Conservation (phyloP, 2,329 filamentous ascomycete genomes). For the Penicillium sp. region DNA sequence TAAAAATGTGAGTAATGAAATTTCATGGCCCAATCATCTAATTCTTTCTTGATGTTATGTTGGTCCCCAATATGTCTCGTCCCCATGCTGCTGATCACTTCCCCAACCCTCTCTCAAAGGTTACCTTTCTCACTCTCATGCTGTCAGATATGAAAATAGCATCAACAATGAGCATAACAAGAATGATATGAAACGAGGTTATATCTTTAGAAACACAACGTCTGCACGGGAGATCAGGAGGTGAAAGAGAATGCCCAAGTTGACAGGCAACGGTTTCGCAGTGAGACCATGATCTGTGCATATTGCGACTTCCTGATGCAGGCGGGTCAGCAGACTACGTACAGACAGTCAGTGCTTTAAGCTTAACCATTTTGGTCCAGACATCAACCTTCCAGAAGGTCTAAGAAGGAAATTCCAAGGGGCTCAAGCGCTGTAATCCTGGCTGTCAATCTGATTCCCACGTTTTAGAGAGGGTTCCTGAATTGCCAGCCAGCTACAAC, state of each 20-base stretch:
- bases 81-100: neutral
- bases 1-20: neutral
- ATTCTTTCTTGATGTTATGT: neutral
- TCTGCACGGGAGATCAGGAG: slow-evolving; percentile 1
- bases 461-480: neutral
- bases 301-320: neutral
- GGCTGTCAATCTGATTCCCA: slow-evolving; percentile 13
- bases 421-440: slow-evolving; percentile 8
- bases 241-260: neutral
- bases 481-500: neutral
- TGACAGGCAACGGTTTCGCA: slow-evolving; percentile 8
- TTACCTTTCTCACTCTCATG: neutral
- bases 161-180: slow-evolving; percentile 6
- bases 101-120: neutral
- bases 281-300: slow-evolving; percentile 3
- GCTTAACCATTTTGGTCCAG: slow-evolving; percentile 1
- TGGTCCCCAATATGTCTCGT: neutral
- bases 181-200: slow-evolving; percentile 7
- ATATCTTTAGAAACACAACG: slow-evolving; percentile 16
- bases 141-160: slow-evolving; percentile 2
- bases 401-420: neutral
- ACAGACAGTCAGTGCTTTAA: neutral
- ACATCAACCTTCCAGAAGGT: slow-evolving; percentile 5
- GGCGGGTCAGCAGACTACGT: slow-evolving; percentile 5
- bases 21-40: neutral